Base-by-base conservation (phyloP, 495 filamentous ascomycete species). In the Aspergillus carlsbadensis region DNA sequence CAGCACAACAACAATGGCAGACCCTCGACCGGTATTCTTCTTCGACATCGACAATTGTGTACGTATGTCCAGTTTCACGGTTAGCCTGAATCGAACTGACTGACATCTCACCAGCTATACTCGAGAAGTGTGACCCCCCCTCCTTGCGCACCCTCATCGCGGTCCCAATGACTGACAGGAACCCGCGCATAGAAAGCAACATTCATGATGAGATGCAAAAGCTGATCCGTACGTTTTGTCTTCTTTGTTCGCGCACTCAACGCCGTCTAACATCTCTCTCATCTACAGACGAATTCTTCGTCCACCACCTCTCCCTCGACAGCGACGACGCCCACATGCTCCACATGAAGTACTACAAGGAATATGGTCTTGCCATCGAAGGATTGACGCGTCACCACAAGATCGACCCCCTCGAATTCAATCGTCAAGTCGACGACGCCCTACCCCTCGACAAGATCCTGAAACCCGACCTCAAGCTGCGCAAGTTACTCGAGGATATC, bases 41-140 rank as follows among this genome's bases (percentile, higher is more conserved):
- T 91, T 92, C 60, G 95, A 99, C 65, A 97, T 99, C 68, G 95
- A 99, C 80, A 99, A 99, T 64, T 98, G 95, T 74, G 85, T 88
- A 78, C 58, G 83, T 81, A 15, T 24, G 18, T 20, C 45, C 33
- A 57, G 20, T 26, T 15, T n/a, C 10, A 10, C 4, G 17, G n/a
- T 10, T 20, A 11, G 15, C 10, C 37, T 11, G 7, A 31, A 14
- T 14, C n/a, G 58, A 49, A 53, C 48, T 64, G 41, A 55, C 59
- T 8, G 3, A 34, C 11, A n/a, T 40, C 29, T 48, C 34, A 24
- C 37, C 40, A 83, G 80, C 74, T 85, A 21, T 85, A 85, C 54
- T 76, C 82, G 5, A 75, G 75, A 69, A 73, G 79, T 78, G 60
- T 48, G 68, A 62, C 26, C 14, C 13, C 45, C 18, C 41, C 20